These are phyloP conservation scores for Punica granatum DNA, from an alignment of 345 rosid species.

Conservation along the genomic window DNA sequence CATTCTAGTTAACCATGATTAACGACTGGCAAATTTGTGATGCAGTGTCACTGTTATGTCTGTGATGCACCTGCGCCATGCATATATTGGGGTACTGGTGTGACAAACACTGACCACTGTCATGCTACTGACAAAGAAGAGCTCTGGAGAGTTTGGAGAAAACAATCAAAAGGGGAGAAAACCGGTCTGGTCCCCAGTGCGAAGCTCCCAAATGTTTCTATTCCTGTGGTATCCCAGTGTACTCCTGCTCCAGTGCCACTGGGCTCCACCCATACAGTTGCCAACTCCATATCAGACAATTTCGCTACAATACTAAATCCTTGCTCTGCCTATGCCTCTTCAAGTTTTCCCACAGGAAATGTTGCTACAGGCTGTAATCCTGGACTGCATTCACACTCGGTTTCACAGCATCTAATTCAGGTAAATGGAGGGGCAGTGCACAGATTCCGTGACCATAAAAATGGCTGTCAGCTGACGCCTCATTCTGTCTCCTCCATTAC, in stretches of 20 bases:
- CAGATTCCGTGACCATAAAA: background rate
- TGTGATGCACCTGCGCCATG: constrained; percentile 85
- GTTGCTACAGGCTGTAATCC: background rate
- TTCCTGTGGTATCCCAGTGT: constrained; percentile 21
- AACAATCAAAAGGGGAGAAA: constrained; percentile 28
- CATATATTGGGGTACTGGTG: constrained; percentile 46
- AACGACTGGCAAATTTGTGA: constrained; percentile 7
- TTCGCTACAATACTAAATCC: background rate
- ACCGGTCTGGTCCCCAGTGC: constrained; percentile 8
- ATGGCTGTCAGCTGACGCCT: constrained; percentile 13
- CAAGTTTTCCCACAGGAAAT: background rate
- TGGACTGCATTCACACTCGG: background rate
- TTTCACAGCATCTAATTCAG: constrained; percentile 3
- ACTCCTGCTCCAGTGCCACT: constrained; percentile 14
- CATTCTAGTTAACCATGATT: background rate
- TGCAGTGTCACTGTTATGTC: constrained; percentile 87
- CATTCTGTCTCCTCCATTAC: constrained; percentile 24
- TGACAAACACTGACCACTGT: constrained; percentile 47
- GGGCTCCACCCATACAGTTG: constrained; percentile 14
- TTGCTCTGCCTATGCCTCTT: background rate
- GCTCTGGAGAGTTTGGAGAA: constrained; percentile 52
- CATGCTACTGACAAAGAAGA: constrained; percentile 70
- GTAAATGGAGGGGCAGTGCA: constrained; percentile 23
- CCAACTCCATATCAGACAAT: background rate
- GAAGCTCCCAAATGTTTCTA: background rate